Evolutionary conservation across 2,329 filamentous ascomycete genomes (phyloP).

Genomic region (Hypoxylon sp.): DNA sequence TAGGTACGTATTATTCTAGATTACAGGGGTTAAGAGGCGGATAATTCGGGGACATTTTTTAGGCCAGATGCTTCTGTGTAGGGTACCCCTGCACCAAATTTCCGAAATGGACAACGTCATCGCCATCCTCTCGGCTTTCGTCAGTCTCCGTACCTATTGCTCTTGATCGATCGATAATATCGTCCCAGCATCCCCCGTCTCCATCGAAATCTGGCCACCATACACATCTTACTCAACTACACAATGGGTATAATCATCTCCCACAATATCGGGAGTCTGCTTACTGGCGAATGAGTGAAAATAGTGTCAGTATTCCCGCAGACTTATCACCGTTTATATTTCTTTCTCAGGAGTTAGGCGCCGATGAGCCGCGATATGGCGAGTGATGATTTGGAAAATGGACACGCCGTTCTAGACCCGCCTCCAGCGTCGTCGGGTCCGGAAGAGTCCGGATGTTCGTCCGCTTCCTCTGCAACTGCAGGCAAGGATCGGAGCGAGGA

Average conservation of each 20-base stretch:
- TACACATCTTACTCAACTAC: conserved; percentile 22
- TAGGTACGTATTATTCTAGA: conserved; percentile 21
- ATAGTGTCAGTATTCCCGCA: conserved; percentile 27
- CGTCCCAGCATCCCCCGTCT: conserved; percentile 15
- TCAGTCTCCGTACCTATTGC: conserved; percentile 31
- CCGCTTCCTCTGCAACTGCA: conserved; percentile 37
- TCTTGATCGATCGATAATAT: conserved; percentile 39
- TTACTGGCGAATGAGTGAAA: conserved; percentile 33
- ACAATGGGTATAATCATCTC: conserved; percentile 34
- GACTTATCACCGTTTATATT: conserved; percentile 15
- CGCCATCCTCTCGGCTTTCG: conserved; percentile 42
- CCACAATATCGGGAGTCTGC: conserved; percentile 24
- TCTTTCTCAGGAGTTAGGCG: background rate
- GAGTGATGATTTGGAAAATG: conserved; percentile 40
- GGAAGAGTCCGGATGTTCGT: conserved; percentile 32
- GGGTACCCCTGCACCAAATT: conserved; percentile 37
- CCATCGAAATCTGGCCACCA: conserved; percentile 21
- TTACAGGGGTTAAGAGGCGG: conserved; percentile 18
- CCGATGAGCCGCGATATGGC: conserved; percentile 38
- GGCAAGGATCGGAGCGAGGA: conserved; percentile 43
- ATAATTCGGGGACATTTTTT: conserved; percentile 22
- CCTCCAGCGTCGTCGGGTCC: conserved; percentile 26
- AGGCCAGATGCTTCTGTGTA: conserved; percentile 24
- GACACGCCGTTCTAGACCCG: conserved; percentile 29
- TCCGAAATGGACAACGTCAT: conserved; percentile 44